Conservation (phyloP, 1,139 yeast genomes). For the Pichia sp. region DNA sequence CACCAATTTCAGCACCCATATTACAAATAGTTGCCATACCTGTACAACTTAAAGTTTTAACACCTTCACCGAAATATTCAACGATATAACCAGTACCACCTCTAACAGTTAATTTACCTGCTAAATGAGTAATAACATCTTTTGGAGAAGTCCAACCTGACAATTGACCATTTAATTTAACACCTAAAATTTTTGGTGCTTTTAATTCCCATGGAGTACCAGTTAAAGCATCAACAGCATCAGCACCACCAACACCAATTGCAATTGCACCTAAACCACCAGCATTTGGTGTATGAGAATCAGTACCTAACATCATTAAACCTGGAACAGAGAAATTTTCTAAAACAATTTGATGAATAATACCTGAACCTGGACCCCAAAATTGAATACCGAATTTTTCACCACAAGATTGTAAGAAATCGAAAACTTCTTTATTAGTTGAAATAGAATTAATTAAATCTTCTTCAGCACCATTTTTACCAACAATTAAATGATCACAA, state of each 20-base stretch:
- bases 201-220: slow-evolving; percentile 99
- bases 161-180: slow-evolving; percentile 78
- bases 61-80: slow-evolving; percentile 96
- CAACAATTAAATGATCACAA: slow-evolving; percentile 96
- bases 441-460: slow-evolving; percentile 73
- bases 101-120: slow-evolving; percentile 85
- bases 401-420: slow-evolving; percentile 85
- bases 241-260: slow-evolving; percentile 98
- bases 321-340: slow-evolving; percentile 96
- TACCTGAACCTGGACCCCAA: slow-evolving; percentile 99
- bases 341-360: slow-evolving; percentile 92
- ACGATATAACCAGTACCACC: slow-evolving; percentile 97
- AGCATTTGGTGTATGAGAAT: slow-evolving; percentile 96
- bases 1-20: slow-evolving; percentile 99
- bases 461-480: slow-evolving; percentile 79
- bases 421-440: slow-evolving; percentile 88
- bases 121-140: slow-evolving; percentile 86
- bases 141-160: slow-evolving; percentile 95
- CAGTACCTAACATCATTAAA: slow-evolving; percentile 92
- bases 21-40: slow-evolving; percentile 99
- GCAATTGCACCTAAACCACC: slow-evolving; percentile 97
- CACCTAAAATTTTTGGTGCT: slow-evolving; percentile 91
- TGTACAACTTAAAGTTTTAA: slow-evolving; percentile 75
- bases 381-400: slow-evolving; percentile 91
- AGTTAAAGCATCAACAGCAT: slow-evolving; percentile 93